phyloP scores from a whole-genome alignment of 371 early-diverging fungal species.

The Dichotomocladium elegans region DNA sequence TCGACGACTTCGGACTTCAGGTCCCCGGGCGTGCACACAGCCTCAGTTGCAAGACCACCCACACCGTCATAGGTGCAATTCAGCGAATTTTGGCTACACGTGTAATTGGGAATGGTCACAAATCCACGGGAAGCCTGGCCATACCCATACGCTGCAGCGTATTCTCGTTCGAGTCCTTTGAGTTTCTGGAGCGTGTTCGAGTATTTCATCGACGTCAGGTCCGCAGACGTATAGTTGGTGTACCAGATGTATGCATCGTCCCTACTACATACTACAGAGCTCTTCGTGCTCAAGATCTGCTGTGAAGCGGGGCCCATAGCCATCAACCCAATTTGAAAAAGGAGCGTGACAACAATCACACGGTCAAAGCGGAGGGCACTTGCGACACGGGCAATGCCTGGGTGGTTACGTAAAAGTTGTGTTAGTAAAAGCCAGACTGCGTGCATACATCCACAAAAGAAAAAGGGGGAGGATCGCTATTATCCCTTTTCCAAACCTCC shows the following conservation, averaged over 20 bases:
- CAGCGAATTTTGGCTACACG: background rate
- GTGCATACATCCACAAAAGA: background rate
- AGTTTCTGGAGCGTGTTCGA: background rate
- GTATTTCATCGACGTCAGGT: conserved; percentile 1
- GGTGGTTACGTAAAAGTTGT: background rate
- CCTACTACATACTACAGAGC: background rate
- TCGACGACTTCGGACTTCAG: conserved; percentile 8
- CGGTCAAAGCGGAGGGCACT: background rate
- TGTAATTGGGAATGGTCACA: background rate
- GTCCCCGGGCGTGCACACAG: conserved; percentile 4
- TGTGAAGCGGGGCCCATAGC: conserved; percentile 13
- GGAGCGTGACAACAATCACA: conserved; percentile 1
- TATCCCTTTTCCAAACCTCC: too few species aligned
- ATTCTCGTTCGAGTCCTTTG: conserved; percentile 8
- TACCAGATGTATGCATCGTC: background rate
- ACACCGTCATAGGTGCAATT: conserved; percentile 4
- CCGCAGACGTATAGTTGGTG: background rate
- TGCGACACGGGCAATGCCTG: conserved; percentile 3
- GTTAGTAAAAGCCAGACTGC: background rate
- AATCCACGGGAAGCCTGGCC: conserved; percentile 1
- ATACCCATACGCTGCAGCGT: conserved; percentile 1
- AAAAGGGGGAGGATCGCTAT: too few species aligned
- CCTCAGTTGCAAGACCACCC: background rate
- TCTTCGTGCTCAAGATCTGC: background rate
- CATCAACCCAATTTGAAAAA: conserved; percentile 9